Conservation (phyloP, 2,329 filamentous ascomycete genomes). For the Aspergillus versicolor region DNA sequence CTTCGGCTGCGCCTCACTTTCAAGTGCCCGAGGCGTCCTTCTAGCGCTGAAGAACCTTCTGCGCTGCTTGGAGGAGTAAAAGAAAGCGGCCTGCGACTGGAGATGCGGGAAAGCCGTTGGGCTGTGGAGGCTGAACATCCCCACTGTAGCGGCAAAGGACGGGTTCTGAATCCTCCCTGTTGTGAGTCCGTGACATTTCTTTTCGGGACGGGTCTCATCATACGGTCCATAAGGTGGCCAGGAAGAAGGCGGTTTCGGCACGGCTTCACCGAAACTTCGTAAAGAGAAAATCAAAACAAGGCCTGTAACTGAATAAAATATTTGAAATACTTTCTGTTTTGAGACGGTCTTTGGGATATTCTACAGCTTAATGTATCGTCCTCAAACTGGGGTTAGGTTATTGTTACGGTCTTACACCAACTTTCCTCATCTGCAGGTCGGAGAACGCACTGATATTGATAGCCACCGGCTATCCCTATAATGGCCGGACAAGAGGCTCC, state of each 20-base stretch:
- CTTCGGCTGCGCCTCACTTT: background rate
- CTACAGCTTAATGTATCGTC: no score
- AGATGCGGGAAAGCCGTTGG: background rate
- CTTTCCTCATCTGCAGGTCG: no score
- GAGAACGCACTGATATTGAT: no score
- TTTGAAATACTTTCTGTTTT: background rate
- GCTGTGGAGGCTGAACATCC: background rate
- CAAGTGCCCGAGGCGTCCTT: background rate
- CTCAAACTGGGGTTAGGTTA: no score
- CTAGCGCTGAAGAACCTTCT: background rate
- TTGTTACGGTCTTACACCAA: no score
- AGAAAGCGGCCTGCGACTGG: background rate
- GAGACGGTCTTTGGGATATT: no score
- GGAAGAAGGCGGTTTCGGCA: background rate
- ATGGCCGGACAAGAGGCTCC: no score
- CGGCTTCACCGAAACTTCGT: background rate
- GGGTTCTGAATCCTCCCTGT: background rate
- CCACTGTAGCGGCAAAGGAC: background rate
- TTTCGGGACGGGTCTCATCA: background rate
- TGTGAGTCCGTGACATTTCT: background rate
- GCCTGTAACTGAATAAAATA: no score
- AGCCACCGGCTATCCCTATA: no score
- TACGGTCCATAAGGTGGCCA: background rate
- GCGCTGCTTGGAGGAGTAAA: background rate
- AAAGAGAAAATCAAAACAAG: no score